Evolutionary conservation across 2,329 filamentous ascomycete genomes (phyloP).

Genomic region (Verticillium klebahnii): DNA sequence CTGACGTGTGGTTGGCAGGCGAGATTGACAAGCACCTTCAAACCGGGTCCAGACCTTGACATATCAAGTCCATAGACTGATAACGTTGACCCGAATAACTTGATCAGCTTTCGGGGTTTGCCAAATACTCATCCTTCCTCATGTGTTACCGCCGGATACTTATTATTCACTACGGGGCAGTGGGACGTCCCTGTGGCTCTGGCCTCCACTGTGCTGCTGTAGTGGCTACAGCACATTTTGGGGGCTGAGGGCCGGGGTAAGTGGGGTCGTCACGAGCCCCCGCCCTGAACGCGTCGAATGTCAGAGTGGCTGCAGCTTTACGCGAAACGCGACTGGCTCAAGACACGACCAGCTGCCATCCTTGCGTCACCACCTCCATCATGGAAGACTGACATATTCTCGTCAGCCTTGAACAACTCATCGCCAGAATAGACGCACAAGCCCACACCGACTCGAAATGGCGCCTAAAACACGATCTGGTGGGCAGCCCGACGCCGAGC

Average conservation of each 20-base stretch:
- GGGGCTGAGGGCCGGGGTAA: neutral
- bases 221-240: neutral
- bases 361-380: neutral
- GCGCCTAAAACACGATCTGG: slow-evolving; percentile 32
- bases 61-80: too few relatives aligned
- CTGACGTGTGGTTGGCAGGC: too few relatives aligned
- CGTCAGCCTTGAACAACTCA: neutral
- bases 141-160: too few relatives aligned
- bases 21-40: too few relatives aligned
- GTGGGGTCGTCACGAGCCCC: neutral
- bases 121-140: too few relatives aligned
- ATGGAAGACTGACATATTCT: neutral
- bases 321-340: neutral
- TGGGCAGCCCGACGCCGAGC: slow-evolving; percentile 27
- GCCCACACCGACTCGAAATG: slow-evolving; percentile 19
- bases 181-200: too few relatives aligned
- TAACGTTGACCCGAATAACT: too few relatives aligned
- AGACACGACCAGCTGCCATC: neutral
- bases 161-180: too few relatives aligned
- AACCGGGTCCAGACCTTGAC: too few relatives aligned
- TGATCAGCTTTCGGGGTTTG: too few relatives aligned
- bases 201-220: too few relatives aligned
- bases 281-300: neutral
- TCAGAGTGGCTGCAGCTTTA: neutral
- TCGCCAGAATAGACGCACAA: neutral